Percentiles rank a stretch among this genome's conserved stretches.
Conservation (phyloP, 257 asterid species). For the Capsicum pubescens region DNA sequence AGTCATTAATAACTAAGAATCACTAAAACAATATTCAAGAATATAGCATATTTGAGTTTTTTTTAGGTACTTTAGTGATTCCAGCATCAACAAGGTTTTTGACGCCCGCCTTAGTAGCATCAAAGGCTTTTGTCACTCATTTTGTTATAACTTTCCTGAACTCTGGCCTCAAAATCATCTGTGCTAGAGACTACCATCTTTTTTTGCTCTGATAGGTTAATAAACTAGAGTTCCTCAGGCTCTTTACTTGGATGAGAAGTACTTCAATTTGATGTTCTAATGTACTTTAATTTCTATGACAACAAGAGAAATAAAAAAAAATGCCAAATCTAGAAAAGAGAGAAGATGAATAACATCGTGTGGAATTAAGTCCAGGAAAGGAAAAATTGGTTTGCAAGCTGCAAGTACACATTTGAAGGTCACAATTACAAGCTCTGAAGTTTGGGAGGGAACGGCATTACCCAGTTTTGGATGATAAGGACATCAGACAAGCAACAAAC, state of each 20-base stretch:
- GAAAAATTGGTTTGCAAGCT: no score
- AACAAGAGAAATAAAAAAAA: not conserved
- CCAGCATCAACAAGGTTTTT: conserved; percentile 60
- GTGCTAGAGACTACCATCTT: not conserved
- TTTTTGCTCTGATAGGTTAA: not conserved
- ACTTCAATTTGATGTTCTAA: not conserved
- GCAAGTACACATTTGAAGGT: not conserved
- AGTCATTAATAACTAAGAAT: not conserved
- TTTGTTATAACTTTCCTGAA: conserved; percentile 30
- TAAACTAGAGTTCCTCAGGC: no score
- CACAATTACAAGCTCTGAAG: not conserved
- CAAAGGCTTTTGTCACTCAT: conserved; percentile 49
- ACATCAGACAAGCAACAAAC: no score
- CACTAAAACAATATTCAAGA: not conserved
- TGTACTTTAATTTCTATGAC: no score
- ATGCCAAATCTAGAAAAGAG: no score
- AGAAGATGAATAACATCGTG: no score
- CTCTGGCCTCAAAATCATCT: not conserved
- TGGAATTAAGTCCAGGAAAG: no score
- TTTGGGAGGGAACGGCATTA: not conserved
- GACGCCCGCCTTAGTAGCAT: conserved; percentile 56
- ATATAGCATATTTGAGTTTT: not conserved
- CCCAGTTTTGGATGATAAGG: no score
- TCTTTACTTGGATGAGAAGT: not conserved
- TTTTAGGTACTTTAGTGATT: conserved; percentile 40